Evolutionary conservation across 2,329 filamentous ascomycete species (phyloP), one percentile per base, ranked within the genome.

Genomic region (Moelleriella libera): DNA sequence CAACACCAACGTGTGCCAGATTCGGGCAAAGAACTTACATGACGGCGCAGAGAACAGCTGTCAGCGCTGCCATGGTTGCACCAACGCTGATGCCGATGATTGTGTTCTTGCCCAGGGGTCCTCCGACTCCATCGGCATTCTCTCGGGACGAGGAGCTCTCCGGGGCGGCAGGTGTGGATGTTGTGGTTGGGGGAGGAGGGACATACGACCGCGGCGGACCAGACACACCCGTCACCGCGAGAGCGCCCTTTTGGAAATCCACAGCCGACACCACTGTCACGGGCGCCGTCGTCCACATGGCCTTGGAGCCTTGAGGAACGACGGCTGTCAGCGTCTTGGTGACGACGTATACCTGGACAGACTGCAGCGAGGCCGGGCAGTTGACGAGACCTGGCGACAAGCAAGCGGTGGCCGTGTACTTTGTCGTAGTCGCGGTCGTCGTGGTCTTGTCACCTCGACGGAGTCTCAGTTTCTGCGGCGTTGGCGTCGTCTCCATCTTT

Each of bases 341-440:
- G 0, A 58, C 63, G 0, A 60, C 62, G 2, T 59, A 59, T 12
- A 65, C 64, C 1, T 61, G 61, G 0, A 72, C 70, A 11, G 57
- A 66, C 53, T 76, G 74, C 11, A 71, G 60, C 0, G 71, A 74
- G 1, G 57, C 66, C 0, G 76, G 75, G 50, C 76, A 80, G 52
- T 72, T 68, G 32, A 68, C 53, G 0, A 74, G 48, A 0, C 65
- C 68, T 0, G 62, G 54, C 0, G 67, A 65, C 12, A 58, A 34
- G 54, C 75, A 80, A 7, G 57, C 59, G 1, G 68, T 57, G n/a
- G 65, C 72, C 0, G 65, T 69, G 45, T 70, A 70, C 0, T 64
- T 69, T 2, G 67, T 59, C 5, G 60, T 56, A 0, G 64, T 67
- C 4, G 57, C 67, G 1, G 68, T 58, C 0, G 68, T 72, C 0